Evolutionary conservation across 225 moss, liverwort and hornwort genomes (phyloP).

Genomic region (Asterella californica): DNA sequence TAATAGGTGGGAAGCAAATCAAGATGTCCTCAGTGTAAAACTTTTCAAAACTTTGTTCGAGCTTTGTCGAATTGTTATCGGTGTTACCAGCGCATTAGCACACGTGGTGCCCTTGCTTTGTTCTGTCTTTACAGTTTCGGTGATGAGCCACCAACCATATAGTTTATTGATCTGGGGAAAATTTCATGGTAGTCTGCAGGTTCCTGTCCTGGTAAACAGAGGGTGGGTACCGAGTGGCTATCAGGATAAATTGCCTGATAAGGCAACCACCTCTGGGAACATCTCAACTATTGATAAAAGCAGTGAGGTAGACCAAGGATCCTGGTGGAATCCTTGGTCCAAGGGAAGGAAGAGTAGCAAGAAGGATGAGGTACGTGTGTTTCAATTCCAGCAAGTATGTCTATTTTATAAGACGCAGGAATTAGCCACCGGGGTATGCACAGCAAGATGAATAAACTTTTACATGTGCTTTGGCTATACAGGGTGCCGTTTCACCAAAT

Average conservation of each 20-base stretch:
- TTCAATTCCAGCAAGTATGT: conserved; percentile 19
- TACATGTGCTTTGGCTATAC: conserved; percentile 5
- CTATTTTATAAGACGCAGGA: background rate
- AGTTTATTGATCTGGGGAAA: conserved; percentile 50
- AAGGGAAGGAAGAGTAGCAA: conserved; percentile 46
- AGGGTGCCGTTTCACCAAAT: conserved; percentile 24
- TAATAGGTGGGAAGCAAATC: conserved; percentile 52
- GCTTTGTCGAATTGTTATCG: background rate
- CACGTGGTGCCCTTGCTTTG: background rate
- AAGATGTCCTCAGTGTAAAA: background rate
- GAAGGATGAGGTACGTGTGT: conserved; percentile 41
- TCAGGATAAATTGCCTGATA: conserved; percentile 40
- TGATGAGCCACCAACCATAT: background rate
- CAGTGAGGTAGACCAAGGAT: conserved; percentile 21
- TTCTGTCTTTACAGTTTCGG: background rate
- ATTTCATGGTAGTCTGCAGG: conserved; percentile 86
- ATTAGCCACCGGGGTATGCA: background rate
- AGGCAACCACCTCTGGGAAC: background rate
- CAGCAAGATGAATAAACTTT: background rate
- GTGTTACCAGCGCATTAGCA: background rate
- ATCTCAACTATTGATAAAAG: background rate
- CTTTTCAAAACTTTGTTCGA: background rate
- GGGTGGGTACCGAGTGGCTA: conserved; percentile 92
- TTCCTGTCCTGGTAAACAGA: conserved; percentile 90
- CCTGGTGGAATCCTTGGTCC: conserved; percentile 43